A percentile compares a stretch with the other conserved stretches of the same genome.
These are phyloP conservation scores for Vanrija sp. DNA, from an alignment of 1,284 basidiomycete species.

Conservation along the genomic window DNA sequence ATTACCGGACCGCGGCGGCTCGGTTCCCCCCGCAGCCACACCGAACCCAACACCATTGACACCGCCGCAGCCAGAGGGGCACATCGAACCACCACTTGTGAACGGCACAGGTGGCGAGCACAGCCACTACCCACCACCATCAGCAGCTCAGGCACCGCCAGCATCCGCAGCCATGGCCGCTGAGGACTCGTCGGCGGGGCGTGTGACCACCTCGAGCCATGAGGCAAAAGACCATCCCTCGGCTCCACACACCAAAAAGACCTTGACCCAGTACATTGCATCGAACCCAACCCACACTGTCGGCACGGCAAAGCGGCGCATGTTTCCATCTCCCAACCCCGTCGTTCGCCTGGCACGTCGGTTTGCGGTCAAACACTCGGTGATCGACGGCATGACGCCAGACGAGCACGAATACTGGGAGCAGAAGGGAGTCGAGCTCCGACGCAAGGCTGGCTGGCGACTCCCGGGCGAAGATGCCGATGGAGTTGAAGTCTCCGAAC, in stretches of 20 bases:
- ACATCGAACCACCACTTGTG: too few species aligned
- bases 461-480: conserved; percentile 34
- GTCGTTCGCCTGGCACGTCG: conserved; percentile 32
- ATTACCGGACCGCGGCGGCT: too few species aligned
- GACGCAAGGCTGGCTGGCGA: conserved; percentile 45
- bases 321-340: conserved; percentile 41
- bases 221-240: background rate
- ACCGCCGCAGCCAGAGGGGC: too few species aligned
- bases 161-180: background rate
- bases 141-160: background rate
- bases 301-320: conserved; percentile 29
- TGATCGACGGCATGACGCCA: conserved; percentile 43
- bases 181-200: background rate
- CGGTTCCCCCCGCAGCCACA: too few species aligned
- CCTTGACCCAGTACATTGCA: conserved; percentile 38
- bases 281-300: conserved; percentile 35
- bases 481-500: conserved; percentile 38
- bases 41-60: too few species aligned
- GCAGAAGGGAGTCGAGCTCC: conserved; percentile 27
- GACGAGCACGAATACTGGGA: conserved; percentile 34
- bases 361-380: conserved; percentile 45
- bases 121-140: background rate
- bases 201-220: background rate
- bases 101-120: background rate
- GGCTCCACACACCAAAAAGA: background rate